Evolutionary conservation across 768 basidiomycete species (phyloP), one percentile per base, ranked within the genome.

Genomic region (Lentinula sp.): DNA sequence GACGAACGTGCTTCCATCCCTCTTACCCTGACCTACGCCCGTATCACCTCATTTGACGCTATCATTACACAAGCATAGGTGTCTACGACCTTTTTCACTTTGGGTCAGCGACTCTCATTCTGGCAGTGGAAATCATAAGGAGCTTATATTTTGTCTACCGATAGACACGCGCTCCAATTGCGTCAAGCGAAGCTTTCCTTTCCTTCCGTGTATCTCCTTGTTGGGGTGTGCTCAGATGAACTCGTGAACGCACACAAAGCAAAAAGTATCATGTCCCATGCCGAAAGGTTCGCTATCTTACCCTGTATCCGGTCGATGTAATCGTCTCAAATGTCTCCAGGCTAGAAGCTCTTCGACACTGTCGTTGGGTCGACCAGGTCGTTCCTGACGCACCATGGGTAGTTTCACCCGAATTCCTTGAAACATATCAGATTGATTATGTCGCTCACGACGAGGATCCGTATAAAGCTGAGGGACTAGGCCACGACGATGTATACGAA

Each of bases 11-110:
- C 37, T 5, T 32, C 41, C 4, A 23, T 59, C 55, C 23, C 45
- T 57, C 49, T 53, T 36, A 54, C 50, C 49, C 48, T n/a, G 51
- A 57, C 7, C 15, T 15, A 3, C 28, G 28, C 28, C 28, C 2
- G 28, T 28, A 28, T 28, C 28, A 28, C 28, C 28, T 28, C 28
- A 28, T 28, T 2, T 28, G 28, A 28, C 39, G 16, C 16, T n/a
- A 15, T 43, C 16, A 43, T 48, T 4, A 7, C 18, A 55, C 59
- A 59, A 54, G 62, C 28, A 20, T 67, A 92, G 91, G 90, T 13
- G 96, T 98, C 10, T 99, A 98, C 69, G 97, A 99, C 74, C 81
- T 99, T 57, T 96, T 98, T 75, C 96, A 98, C 73, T 98, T 93
- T 72, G 92, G 92, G 92, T 93, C 72, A 65, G 83, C 71, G 48